Percentiles rank a stretch among this genome's conserved stretches.
Conservation (phyloP, 148 eudicot genomes). For the Heliamphora exappendiculata region DNA sequence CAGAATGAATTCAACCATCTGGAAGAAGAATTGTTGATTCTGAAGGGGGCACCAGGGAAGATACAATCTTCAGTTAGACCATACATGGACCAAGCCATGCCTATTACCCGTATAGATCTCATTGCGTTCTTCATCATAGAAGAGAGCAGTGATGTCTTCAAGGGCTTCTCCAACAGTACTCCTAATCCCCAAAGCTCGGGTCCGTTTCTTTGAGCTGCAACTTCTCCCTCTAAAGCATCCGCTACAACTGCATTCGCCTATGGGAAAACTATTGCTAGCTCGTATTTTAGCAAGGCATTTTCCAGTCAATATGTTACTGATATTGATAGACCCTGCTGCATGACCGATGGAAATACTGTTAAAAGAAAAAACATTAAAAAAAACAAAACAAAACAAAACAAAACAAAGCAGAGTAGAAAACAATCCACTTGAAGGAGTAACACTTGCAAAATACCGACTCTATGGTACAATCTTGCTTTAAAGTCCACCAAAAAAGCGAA, state of each 20-base stretch:
- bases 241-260: constrained; percentile 36
- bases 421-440: neutral
- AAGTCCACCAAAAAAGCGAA: neutral
- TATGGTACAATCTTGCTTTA: neutral
- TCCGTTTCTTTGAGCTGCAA: constrained; percentile 49
- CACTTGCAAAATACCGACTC: neutral
- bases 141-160: constrained; percentile 91
- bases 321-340: constrained; percentile 91
- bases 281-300: constrained; percentile 91
- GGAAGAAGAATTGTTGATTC: neutral
- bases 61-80: constrained; percentile 68
- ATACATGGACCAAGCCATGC: constrained; percentile 87
- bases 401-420: neutral
- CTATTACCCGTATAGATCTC: constrained; percentile 92
- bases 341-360: constrained; percentile 4
- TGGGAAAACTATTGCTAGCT: constrained; percentile 41
- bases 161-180: constrained; percentile 81
- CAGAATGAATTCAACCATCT: neutral
- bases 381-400: neutral
- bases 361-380: neutral
- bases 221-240: constrained; percentile 24
- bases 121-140: constrained; percentile 91
- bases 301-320: constrained; percentile 91
- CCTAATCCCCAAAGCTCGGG: constrained; percentile 34
- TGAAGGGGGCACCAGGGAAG: neutral